A percentile compares a stretch with the other conserved stretches of the same genome.
These are phyloP conservation scores for Phanerochaete sordida DNA, from an alignment of 768 basidiomycete species.

Conservation along the genomic window DNA sequence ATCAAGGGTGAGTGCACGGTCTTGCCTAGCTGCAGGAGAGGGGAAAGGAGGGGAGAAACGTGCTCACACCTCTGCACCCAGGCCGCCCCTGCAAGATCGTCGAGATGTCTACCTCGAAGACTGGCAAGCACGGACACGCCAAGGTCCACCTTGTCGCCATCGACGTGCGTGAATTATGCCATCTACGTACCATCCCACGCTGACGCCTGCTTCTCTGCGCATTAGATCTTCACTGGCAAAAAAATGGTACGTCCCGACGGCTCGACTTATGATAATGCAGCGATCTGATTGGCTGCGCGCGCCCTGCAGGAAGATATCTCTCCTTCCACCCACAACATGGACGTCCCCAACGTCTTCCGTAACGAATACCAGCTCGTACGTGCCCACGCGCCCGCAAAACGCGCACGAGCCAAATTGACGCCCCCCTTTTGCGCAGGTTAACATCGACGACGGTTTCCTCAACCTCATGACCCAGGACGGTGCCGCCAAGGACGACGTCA, in stretches of 20 bases:
- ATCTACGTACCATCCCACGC: not conserved
- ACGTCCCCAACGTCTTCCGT: constrained; percentile 91
- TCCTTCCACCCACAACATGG: constrained; percentile 99
- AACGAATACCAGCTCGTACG: constrained; percentile 87
- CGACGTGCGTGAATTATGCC: constrained; percentile 62
- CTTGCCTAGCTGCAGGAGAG: not conserved
- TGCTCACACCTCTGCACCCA: constrained; percentile 21
- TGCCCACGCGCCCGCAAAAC: constrained; percentile 12
- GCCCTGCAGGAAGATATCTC: constrained; percentile 79
- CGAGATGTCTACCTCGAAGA: constrained; percentile 99
- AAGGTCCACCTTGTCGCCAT: constrained; percentile 97
- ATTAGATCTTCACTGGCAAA: constrained; percentile 96
- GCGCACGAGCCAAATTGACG: not conserved
- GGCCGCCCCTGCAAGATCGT: constrained; percentile 97
- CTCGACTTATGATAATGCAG: not conserved
- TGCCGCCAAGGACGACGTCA: constrained; percentile 87
- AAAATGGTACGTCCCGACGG: constrained; percentile 61
- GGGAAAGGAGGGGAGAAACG: no score
- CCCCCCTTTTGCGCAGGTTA: constrained; percentile 43
- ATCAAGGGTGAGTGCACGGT: constrained; percentile 73
- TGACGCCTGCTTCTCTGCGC: constrained; percentile 13
- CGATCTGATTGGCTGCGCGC: not conserved
- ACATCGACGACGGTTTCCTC: constrained; percentile 93
- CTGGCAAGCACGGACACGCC: constrained; percentile 99
- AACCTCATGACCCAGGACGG: constrained; percentile 90